phyloP scores from a whole-genome alignment of 768 basidiomycete genomes.

The Tricholoma sp. region DNA sequence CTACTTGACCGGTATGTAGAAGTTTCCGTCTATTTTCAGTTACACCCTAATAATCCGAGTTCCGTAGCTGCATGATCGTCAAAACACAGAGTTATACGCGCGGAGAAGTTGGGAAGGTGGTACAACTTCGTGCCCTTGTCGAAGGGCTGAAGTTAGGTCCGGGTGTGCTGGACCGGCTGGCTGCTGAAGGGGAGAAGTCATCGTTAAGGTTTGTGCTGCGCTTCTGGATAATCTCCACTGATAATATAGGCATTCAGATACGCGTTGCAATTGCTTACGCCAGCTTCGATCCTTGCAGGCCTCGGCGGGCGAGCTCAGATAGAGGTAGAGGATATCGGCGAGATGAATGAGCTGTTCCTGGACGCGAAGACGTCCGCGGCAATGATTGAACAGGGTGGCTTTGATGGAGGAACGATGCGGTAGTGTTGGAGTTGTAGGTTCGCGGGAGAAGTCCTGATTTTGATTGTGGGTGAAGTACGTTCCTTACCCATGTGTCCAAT shows the following conservation, averaged over 20 bases:
- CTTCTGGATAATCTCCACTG: not conserved
- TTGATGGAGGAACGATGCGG: slow-evolving; percentile 22
- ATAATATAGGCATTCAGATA: slow-evolving; percentile 46
- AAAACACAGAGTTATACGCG: slow-evolving; percentile 81
- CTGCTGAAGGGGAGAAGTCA: slow-evolving; percentile 75
- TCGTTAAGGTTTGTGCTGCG: slow-evolving; percentile 60
- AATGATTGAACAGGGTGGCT: slow-evolving; percentile 41
- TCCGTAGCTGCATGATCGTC: slow-evolving; percentile 82
- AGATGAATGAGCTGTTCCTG: slow-evolving; percentile 93
- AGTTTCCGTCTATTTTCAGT: slow-evolving; percentile 2
- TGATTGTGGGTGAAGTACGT: not conserved
- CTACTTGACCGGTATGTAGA: slow-evolving; percentile 75
- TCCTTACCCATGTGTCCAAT: not conserved
- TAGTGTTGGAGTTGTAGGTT: slow-evolving; percentile 6
- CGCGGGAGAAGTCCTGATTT: not conserved
- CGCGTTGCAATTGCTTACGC: slow-evolving; percentile 85
- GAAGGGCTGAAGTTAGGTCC: slow-evolving; percentile 77
- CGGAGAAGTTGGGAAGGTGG: slow-evolving; percentile 82
- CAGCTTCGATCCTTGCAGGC: slow-evolving; percentile 81
- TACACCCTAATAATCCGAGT: slow-evolving; percentile 6
- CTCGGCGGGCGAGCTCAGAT: slow-evolving; percentile 78
- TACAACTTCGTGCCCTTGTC: slow-evolving; percentile 79
- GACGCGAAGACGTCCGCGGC: slow-evolving; percentile 83
- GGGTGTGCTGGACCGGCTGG: slow-evolving; percentile 75
- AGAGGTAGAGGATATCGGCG: slow-evolving; percentile 80